Conservation (phyloP, 2,329 filamentous ascomycete species). For the Paramyrothecium roridum region DNA sequence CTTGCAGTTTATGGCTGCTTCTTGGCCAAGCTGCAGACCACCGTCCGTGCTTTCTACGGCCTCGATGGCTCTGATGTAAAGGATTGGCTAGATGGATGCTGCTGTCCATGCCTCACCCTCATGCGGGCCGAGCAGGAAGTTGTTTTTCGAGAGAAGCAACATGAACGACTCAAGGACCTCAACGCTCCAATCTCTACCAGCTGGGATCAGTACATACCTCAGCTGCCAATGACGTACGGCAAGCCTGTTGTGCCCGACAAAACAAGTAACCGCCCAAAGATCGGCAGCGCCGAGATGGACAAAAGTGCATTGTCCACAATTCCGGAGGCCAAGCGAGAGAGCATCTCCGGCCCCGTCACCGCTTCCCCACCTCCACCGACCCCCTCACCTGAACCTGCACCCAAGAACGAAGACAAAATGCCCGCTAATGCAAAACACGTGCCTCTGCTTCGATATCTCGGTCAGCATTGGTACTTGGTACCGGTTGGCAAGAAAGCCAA, state of each 20-base stretch:
- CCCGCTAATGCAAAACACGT: too few species aligned
- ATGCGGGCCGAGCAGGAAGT: slow-evolving; percentile 28
- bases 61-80: slow-evolving; percentile 19
- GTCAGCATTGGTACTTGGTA: too few species aligned
- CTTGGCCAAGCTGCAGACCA: slow-evolving; percentile 22
- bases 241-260: background rate
- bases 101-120: slow-evolving; percentile 22
- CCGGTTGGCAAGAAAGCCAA: too few species aligned
- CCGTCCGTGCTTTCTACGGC: slow-evolving; percentile 26
- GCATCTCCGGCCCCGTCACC: background rate
- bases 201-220: slow-evolving; percentile 12
- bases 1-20: slow-evolving; percentile 25
- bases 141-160: slow-evolving; percentile 19
- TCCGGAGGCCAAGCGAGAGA: slow-evolving; percentile 11
- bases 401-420: background rate
- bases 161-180: slow-evolving; percentile 5
- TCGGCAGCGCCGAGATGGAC: background rate
- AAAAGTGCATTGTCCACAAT: slow-evolving; percentile 10
- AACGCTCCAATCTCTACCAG: slow-evolving; percentile 4
- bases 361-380: slow-evolving; percentile 4
- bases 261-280: background rate
- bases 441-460: too few species aligned
- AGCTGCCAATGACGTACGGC: slow-evolving; percentile 14
- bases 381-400: background rate
- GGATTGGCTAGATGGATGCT: slow-evolving; percentile 23